phyloP scores from a whole-genome alignment of 208 protist species.

The Borovskyia barvae region DNA sequence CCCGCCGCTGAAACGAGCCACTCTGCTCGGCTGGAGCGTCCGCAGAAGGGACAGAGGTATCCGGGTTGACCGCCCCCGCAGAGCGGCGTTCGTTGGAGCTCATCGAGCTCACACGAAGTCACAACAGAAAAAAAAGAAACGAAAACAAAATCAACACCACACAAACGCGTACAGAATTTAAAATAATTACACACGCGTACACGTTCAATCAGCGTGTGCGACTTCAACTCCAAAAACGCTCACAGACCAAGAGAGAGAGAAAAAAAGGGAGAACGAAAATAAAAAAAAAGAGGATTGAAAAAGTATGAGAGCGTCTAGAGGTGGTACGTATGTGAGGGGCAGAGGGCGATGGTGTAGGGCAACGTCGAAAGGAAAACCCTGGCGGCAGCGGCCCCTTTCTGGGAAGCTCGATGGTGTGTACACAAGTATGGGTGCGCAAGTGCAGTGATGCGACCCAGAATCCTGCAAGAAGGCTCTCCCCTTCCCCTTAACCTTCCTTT shows the following conservation, averaged over 20 bases:
- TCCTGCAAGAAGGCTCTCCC: too few relatives aligned
- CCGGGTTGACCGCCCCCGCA: not conserved
- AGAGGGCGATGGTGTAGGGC: too few relatives aligned
- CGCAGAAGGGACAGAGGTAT: not conserved
- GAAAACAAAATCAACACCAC: constrained; percentile 12
- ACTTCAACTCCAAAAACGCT: too few relatives aligned
- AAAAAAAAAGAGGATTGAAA: not conserved
- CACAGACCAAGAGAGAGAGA: not conserved
- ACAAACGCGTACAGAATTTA: too few relatives aligned
- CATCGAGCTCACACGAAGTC: not conserved
- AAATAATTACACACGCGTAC: too few relatives aligned
- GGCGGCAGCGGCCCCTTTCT: not conserved
- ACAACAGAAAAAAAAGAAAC: not conserved
- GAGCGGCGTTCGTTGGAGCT: not conserved
- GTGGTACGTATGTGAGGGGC: too few relatives aligned
- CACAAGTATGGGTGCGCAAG: too few relatives aligned
- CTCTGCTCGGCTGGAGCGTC: not conserved
- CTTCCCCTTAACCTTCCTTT: too few relatives aligned
- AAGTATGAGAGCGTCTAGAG: too few relatives aligned
- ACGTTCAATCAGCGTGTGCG: too few relatives aligned
- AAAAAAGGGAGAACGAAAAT: not conserved
- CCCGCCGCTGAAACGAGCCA: not conserved
- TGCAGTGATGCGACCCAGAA: too few relatives aligned
- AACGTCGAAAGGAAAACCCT: too few relatives aligned
- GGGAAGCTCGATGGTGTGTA: not conserved